phyloP scores from a whole-genome alignment of 1,139 yeast genomes.

The Kodamaea arcana region DNA sequence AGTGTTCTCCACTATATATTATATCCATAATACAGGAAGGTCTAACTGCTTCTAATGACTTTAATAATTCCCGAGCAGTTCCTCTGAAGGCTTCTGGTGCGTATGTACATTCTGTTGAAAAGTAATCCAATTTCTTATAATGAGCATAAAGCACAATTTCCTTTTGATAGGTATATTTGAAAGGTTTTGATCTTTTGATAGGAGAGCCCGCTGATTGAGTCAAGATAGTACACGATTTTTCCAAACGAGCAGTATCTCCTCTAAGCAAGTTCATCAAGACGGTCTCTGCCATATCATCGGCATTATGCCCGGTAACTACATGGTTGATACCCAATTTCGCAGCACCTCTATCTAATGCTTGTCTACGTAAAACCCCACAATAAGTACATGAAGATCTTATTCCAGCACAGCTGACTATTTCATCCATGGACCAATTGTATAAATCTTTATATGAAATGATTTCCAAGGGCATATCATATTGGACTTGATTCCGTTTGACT shows the following conservation, averaged over 20 bases:
- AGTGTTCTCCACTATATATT: conserved; percentile 88
- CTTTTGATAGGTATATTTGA: conserved; percentile 93
- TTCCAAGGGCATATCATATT: conserved; percentile 83
- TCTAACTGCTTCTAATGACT: conserved; percentile 82
- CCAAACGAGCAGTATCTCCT: conserved; percentile 94
- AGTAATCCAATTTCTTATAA: conserved; percentile 89
- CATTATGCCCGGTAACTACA: conserved; percentile 97
- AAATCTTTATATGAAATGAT: conserved; percentile 86
- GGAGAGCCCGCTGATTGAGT: conserved; percentile 80
- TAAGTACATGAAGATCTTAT: conserved; percentile 93
- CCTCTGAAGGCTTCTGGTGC: conserved; percentile 99
- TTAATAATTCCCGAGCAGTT: conserved; percentile 88
- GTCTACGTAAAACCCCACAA: conserved; percentile 95
- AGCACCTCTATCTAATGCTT: conserved; percentile 95
- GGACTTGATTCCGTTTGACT: conserved; percentile 85
- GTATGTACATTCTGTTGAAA: conserved; percentile 95
- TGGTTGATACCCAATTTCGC: conserved; percentile 82
- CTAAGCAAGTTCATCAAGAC: conserved; percentile 89
- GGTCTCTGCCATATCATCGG: conserved; percentile 99
- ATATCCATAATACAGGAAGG: conserved; percentile 94
- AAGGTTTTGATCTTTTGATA: conserved; percentile 88
- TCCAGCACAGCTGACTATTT: conserved; percentile 92
- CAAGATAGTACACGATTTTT: conserved; percentile 82
- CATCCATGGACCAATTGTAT: conserved; percentile 98
- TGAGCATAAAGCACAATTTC: conserved; percentile 97